These are phyloP conservation scores for Takakia lepidozioides DNA, from an alignment of 225 moss, liverwort and hornwort genomes.

Conservation along the genomic window DNA sequence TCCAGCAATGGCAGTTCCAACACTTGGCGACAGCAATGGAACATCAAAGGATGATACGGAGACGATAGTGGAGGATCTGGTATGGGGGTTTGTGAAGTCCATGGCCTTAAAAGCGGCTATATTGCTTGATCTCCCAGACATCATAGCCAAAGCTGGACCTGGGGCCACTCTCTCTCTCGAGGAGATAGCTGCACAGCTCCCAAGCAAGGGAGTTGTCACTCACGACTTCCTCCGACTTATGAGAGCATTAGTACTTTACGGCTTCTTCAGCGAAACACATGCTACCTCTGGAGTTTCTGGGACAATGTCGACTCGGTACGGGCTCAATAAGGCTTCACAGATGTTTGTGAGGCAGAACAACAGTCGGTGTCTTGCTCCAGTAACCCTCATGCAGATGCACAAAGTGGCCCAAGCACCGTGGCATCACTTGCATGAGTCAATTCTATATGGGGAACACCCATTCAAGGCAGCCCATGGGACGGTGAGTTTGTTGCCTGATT, in stretches of 20 bases:
- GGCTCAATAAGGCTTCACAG: conserved; percentile 1
- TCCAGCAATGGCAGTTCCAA: no score
- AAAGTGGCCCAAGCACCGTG: neutral
- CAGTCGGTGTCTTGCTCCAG: neutral
- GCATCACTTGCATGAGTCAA: neutral
- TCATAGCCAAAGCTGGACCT: conserved; percentile 2
- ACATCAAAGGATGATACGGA: no score
- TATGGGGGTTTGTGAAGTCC: no score
- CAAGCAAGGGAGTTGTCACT: neutral
- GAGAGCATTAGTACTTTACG: neutral
- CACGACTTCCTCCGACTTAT: neutral
- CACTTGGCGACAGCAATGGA: no score
- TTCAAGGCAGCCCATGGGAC: conserved; percentile 1
- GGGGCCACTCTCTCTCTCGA: neutral
- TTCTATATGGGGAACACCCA: conserved; percentile 1
- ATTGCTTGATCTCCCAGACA: conserved; percentile 2
- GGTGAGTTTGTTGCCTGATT: no score
- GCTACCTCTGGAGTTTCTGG: neutral
- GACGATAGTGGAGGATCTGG: no score
- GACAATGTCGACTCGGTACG: neutral
- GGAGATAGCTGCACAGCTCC: no score
- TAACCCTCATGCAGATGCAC: neutral
- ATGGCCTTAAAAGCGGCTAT: no score
- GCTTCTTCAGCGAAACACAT: neutral
- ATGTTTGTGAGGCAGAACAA: neutral